Percentiles rank a stretch among this genome's conserved stretches.
These are phyloP conservation scores for Liquidambar formosana DNA, from an alignment of 164 flowering plant species.

Conservation along the genomic window DNA sequence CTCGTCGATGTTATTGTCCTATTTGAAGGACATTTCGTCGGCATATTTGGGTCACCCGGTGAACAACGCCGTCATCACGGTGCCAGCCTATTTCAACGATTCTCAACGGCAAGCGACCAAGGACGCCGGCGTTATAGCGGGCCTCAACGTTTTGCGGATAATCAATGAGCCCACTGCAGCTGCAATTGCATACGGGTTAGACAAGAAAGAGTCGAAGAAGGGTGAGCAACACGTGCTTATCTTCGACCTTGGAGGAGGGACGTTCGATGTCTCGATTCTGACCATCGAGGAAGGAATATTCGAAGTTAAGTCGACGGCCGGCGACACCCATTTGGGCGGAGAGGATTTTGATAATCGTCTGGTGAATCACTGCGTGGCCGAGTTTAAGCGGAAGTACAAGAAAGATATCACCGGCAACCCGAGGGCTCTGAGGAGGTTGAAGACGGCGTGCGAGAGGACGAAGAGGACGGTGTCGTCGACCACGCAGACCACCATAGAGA, in stretches of 20 bases:
- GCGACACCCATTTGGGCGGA: conserved; percentile 30
- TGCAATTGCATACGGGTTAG: conserved; percentile 26
- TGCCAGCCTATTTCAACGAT: conserved; percentile 32
- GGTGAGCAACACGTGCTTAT: conserved; percentile 28
- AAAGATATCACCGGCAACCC: conserved; percentile 31
- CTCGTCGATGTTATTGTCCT: conserved; percentile 23
- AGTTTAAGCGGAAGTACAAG: conserved; percentile 32
- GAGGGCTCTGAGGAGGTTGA: conserved; percentile 26
- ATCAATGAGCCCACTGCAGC: conserved; percentile 32
- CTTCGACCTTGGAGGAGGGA: conserved; percentile 30
- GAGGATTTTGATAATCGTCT: conserved; percentile 30
- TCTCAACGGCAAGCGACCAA: conserved; percentile 34
- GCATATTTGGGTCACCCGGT: conserved; percentile 20
- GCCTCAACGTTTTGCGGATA: conserved; percentile 28
- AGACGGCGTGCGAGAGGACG: conserved; percentile 29
- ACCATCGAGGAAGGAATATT: conserved; percentile 31
- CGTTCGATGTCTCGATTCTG: conserved; percentile 31
- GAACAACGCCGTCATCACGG: conserved; percentile 30
- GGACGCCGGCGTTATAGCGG: conserved; percentile 27
- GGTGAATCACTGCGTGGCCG: conserved; percentile 27
- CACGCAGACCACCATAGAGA: conserved; percentile 28
- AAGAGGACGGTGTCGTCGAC: conserved; percentile 32
- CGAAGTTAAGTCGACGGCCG: conserved; percentile 30
- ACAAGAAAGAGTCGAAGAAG: conserved; percentile 26
- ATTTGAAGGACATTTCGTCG: conserved; percentile 27